Conservation (phyloP, 305 asterid genomes). For the Andrographis paniculata region DNA sequence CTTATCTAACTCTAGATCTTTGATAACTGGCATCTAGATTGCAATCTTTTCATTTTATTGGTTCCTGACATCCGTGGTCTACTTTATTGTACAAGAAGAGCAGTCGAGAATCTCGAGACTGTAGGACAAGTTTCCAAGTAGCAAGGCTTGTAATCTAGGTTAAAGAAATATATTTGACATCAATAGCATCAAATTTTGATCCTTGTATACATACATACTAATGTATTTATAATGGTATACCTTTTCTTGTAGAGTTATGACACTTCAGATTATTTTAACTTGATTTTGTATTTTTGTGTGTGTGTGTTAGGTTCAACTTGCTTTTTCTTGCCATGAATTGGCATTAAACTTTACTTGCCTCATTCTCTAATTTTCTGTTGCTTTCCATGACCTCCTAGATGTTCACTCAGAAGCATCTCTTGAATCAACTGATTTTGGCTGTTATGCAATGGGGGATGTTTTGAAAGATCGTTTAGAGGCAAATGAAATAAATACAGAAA, state of each 20-base stretch:
- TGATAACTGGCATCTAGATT: neutral
- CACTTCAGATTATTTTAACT: too few relatives aligned
- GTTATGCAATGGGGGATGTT: constrained; percentile 23
- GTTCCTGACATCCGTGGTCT: neutral
- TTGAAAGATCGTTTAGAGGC: constrained; percentile 23
- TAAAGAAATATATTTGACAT: too few relatives aligned
- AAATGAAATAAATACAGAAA: constrained; percentile 31
- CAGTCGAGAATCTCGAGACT: neutral
- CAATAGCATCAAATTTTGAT: too few relatives aligned
- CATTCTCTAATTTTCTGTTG: constrained; percentile 14
- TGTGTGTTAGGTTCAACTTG: too few relatives aligned
- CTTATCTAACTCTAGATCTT: neutral
- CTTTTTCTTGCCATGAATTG: too few relatives aligned
- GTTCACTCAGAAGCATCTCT: constrained; percentile 24
- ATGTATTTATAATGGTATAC: too few relatives aligned
- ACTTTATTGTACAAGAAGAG: neutral
- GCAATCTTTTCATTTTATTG: too few relatives aligned
- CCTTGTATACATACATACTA: too few relatives aligned
- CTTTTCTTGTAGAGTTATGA: too few relatives aligned
- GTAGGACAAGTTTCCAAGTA: neutral
- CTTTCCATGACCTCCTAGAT: constrained; percentile 27
- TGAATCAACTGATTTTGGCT: constrained; percentile 22
- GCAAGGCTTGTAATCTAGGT: too few relatives aligned
- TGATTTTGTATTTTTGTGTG: too few relatives aligned
- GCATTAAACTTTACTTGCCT: neutral